These are phyloP conservation scores for Metschnikowia corniflorae DNA, from an alignment of 805 yeast species.

Conservation along the genomic window DNA sequence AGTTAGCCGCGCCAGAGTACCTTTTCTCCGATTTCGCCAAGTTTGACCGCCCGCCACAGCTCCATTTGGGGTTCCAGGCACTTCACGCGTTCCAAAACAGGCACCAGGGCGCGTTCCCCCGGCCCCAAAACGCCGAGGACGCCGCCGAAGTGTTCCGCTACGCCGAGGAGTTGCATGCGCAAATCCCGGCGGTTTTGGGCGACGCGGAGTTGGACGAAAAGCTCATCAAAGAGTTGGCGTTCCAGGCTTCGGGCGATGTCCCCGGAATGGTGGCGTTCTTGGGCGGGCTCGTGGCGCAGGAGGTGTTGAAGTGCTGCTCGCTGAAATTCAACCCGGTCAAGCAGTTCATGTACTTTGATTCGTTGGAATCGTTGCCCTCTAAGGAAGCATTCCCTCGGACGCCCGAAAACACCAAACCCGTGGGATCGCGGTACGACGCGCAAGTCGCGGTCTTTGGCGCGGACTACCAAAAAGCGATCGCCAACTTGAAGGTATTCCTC, in stretches of 20 bases:
- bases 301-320: conserved; percentile 90
- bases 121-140: conserved; percentile 72
- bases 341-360: conserved; percentile 91
- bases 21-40: conserved; percentile 87
- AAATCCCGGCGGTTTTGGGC: conserved; percentile 55
- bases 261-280: conserved; percentile 86
- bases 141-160: conserved; percentile 61
- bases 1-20: conserved; percentile 74
- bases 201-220: conserved; percentile 57
- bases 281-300: conserved; percentile 96
- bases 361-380: conserved; percentile 84
- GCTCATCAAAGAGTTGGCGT: conserved; percentile 67
- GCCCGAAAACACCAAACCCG: conserved; percentile 69
- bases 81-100: conserved; percentile 66
- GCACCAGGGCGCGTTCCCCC: conserved; percentile 67
- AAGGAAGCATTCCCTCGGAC: conserved; percentile 54
- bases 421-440: conserved; percentile 83
- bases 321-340: conserved; percentile 93
- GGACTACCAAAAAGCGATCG: conserved; percentile 66
- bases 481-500: conserved; percentile 78
- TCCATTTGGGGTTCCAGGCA: conserved; percentile 91
- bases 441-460: conserved; percentile 93
- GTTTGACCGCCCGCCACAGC: conserved; percentile 86
- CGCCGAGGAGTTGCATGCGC: conserved; percentile 55
- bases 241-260: conserved; percentile 86